Evolutionary conservation across 768 basidiomycete genomes (phyloP).

Genomic region (Phylloporus arenicola): DNA sequence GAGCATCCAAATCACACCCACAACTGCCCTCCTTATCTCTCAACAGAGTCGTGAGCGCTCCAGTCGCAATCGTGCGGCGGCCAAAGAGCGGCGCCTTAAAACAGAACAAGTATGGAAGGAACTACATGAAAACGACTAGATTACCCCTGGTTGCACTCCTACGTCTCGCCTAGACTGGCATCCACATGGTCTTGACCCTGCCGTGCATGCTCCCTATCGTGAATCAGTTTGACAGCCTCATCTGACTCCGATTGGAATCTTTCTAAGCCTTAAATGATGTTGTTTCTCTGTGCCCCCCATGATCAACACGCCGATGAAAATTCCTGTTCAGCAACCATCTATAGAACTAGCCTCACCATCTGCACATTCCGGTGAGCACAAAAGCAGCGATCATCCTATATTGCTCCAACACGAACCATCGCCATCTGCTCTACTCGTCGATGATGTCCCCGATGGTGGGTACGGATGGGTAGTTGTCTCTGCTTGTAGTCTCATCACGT

Average conservation of each 20-base stretch:
- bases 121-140: slow-evolving; percentile 46
- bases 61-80: slow-evolving; percentile 50
- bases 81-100: slow-evolving; percentile 53
- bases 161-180: neutral
- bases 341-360: neutral
- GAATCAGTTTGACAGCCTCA: neutral
- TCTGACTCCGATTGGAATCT: neutral
- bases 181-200: neutral
- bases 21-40: slow-evolving; percentile 1
- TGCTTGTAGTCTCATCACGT: slow-evolving; percentile 27
- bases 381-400: neutral
- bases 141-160: neutral
- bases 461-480: slow-evolving; percentile 31
- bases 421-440: neutral
- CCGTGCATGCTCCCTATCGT: neutral
- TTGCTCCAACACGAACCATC: neutral
- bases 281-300: neutral
- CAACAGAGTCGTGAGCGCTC: slow-evolving; percentile 57
- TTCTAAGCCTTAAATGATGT: slow-evolving; percentile 1
- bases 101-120: slow-evolving; percentile 58
- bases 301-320: neutral
- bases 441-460: slow-evolving; percentile 26
- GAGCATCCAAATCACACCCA: slow-evolving; percentile 10
- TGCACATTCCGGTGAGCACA: neutral
- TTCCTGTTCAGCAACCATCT: neutral